A percentile compares a stretch with the other conserved stretches of the same genome.
These are phyloP conservation scores for Arachis stenosperma DNA, from an alignment of 306 rosid genomes.

Conservation along the genomic window DNA sequence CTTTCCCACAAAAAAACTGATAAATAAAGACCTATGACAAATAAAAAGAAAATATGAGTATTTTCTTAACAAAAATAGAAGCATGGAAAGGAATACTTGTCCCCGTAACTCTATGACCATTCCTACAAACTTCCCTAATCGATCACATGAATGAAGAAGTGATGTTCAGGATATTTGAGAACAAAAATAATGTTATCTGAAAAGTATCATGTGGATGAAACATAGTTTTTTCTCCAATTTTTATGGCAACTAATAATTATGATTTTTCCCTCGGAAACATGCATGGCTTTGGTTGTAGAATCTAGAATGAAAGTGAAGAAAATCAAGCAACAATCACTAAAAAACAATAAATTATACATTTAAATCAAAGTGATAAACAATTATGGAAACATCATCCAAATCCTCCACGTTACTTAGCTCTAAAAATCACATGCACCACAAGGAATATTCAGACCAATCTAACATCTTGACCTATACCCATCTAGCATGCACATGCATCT, in stretches of 20 bases:
- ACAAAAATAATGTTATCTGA: not conserved
- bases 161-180: not conserved
- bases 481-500: constrained; percentile 41
- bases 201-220: too few species aligned
- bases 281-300: constrained; percentile 16
- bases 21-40: too few species aligned
- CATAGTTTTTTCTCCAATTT: not conserved
- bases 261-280: not conserved
- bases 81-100: too few species aligned
- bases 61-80: too few species aligned
- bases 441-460: constrained; percentile 23
- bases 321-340: not conserved
- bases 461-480: constrained; percentile 38
- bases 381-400: constrained; percentile 43
- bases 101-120: too few species aligned
- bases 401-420: constrained; percentile 38
- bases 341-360: not conserved
- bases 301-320: constrained; percentile 1
- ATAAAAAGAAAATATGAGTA: too few species aligned
- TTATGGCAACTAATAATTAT: not conserved
- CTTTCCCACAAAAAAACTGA: too few species aligned
- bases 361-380: not conserved
- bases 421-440: constrained; percentile 51
- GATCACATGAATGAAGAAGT: too few species aligned
- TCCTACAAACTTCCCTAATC: too few species aligned